phyloP scores from a whole-genome alignment of 306 rosid species.

The Psophocarpus tetragonolobus region DNA sequence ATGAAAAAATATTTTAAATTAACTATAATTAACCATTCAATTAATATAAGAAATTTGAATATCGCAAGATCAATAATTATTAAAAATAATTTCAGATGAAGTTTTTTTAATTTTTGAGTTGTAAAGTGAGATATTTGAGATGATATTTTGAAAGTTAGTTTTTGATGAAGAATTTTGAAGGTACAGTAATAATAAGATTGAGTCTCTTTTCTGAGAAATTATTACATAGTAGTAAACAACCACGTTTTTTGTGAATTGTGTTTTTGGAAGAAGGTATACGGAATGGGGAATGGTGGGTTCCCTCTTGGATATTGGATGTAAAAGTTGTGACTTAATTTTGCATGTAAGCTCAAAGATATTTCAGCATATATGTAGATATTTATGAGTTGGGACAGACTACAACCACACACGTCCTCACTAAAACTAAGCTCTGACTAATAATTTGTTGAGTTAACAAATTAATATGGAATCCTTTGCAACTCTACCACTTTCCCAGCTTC shows the following conservation, averaged over 20 bases:
- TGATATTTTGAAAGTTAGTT: not conserved
- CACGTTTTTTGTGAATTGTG: no score
- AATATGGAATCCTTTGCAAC: constrained; percentile 70
- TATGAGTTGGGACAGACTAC: constrained; percentile 6
- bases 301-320: constrained; percentile 28
- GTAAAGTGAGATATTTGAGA: not conserved
- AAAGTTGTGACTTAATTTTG: not conserved
- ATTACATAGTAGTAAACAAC: no score
- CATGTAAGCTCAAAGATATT: constrained; percentile 47
- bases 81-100: not conserved
- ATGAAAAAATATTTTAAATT: not conserved
- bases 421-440: constrained; percentile 1
- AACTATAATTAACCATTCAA: not conserved
- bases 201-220: not conserved
- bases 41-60: not conserved
- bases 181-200: not conserved
- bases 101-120: not conserved
- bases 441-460: no score
- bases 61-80: no score
- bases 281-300: constrained; percentile 29
- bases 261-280: not conserved
- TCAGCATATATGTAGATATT: constrained; percentile 47
- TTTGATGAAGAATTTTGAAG: not conserved
- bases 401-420: constrained; percentile 7
- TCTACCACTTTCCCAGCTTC: constrained; percentile 52